Conservation (phyloP, 352 stramenopile genomes). For the Phytophthora sp. region DNA sequence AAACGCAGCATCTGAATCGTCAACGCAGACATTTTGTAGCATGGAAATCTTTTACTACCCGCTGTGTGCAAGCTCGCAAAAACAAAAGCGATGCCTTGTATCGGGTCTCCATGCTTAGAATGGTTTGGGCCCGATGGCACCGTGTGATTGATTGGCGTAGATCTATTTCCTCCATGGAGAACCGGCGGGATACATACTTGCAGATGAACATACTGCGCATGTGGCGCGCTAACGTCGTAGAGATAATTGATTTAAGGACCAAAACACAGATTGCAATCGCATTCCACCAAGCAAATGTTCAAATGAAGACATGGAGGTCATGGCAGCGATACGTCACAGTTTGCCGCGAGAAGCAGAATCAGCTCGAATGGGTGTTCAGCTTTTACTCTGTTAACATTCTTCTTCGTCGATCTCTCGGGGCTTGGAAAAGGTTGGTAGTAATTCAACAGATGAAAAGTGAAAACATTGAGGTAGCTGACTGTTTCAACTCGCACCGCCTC, state of each 20-base stretch:
- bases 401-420: conserved; percentile 20
- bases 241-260: conserved; percentile 7
- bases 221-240: conserved; percentile 9
- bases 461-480: conserved; percentile 4
- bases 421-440: conserved; percentile 24
- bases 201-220: neutral
- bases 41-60: conserved; percentile 18
- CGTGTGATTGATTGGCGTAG: conserved; percentile 15
- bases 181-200: conserved; percentile 3
- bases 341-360: conserved; percentile 31
- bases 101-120: conserved; percentile 15
- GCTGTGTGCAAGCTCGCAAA: conserved; percentile 1
- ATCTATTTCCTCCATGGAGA: conserved; percentile 5
- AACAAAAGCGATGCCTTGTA: conserved; percentile 28
- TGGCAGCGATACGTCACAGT: conserved; percentile 28
- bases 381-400: conserved; percentile 40
- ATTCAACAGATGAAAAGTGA: conserved; percentile 1
- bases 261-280: neutral
- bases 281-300: conserved; percentile 8
- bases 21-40: conserved; percentile 11
- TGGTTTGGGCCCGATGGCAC: conserved; percentile 31
- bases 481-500: conserved; percentile 20
- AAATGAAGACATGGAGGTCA: conserved; percentile 11
- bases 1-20: neutral
- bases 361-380: conserved; percentile 26